Percentiles rank a stretch among this genome's conserved stretches.
phyloP scores from a whole-genome alignment of 2,329 filamentous ascomycete genomes.

The Diaporthe ilicicola region DNA sequence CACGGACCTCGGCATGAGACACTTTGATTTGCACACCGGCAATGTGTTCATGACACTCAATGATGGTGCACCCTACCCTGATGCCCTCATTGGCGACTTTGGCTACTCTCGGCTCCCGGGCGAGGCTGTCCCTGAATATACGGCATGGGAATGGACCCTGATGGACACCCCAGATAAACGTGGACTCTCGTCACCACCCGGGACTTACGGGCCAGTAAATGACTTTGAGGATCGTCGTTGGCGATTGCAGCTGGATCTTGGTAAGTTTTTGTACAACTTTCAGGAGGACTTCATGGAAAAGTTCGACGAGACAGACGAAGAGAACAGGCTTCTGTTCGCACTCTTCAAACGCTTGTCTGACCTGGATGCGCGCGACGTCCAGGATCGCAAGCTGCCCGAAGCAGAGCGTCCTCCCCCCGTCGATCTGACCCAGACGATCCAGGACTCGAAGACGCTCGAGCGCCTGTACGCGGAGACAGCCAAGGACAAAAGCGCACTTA shows the following conservation, averaged over 20 bases:
- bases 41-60: not conserved
- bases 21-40: not conserved
- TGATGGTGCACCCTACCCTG: not conserved
- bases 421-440: not conserved
- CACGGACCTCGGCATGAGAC: not conserved
- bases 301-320: not conserved
- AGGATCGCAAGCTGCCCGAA: not conserved
- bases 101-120: not conserved
- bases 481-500: not conserved
- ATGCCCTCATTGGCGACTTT: not conserved
- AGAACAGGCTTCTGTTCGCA: not conserved
- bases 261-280: not conserved
- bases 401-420: not conserved
- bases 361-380: not conserved
- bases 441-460: not conserved
- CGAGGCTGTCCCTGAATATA: not conserved
- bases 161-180: not conserved
- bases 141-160: accelerated
- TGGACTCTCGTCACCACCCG: not conserved
- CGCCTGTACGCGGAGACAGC: not conserved
- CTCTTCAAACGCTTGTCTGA: not conserved
- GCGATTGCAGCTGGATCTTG: not conserved
- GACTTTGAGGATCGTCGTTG: not conserved
- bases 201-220: not conserved
- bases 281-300: not conserved